Evolutionary conservation across 2,329 filamentous ascomycete species (phyloP).

Genomic region (Balansia obtecta): DNA sequence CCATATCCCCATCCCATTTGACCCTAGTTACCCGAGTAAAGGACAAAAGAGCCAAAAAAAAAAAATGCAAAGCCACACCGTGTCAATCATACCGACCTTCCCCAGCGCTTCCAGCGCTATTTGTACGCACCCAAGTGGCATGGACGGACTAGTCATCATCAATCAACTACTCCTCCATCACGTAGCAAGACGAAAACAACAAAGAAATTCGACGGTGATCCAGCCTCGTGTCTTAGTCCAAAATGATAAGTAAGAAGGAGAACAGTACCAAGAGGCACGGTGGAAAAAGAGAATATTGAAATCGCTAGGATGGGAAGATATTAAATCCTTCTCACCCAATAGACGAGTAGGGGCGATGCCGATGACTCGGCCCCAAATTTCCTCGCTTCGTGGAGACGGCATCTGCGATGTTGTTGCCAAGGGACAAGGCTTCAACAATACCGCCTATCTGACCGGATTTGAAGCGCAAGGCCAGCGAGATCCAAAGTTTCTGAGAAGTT

Average conservation of each 20-base stretch:
- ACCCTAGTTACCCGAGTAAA: neutral
- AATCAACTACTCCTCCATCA: neutral
- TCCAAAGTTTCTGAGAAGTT: no score
- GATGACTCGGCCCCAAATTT: no score
- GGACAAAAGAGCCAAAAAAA: no score
- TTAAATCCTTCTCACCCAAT: no score
- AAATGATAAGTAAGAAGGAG: neutral
- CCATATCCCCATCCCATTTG: neutral
- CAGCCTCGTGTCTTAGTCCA: constrained; percentile 1
- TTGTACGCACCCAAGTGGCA: neutral
- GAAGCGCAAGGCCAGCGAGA: no score
- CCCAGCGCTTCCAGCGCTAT: neutral
- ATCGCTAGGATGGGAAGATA: neutral
- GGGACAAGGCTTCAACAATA: no score
- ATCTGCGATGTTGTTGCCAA: no score
- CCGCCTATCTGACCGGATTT: no score
- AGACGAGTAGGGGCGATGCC: no score
- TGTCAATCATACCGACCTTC: neutral
- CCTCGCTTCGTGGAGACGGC: no score
- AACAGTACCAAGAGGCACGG: neutral
- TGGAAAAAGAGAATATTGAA: neutral
- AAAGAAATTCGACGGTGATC: constrained; percentile 1
- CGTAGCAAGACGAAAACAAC: neutral
- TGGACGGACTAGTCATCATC: neutral
- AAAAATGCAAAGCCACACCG: neutral